These are phyloP conservation scores for Rhodotorula sp. DNA, from an alignment of 1,284 basidiomycete genomes.

Conservation along the genomic window DNA sequence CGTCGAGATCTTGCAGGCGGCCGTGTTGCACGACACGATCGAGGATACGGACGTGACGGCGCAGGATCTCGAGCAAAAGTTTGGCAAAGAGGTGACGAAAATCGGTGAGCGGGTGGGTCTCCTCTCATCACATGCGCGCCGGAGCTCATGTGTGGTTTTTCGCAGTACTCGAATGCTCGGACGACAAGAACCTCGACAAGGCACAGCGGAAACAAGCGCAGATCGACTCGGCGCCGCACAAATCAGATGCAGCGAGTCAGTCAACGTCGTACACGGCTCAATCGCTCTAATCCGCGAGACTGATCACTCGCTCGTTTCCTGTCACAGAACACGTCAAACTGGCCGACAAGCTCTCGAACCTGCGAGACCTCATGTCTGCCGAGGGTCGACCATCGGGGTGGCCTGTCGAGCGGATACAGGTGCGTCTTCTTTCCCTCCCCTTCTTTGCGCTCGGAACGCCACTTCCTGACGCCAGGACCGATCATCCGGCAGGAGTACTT, in stretches of 20 bases:
- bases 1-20: constrained; percentile 47
- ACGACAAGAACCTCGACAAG: constrained; percentile 24
- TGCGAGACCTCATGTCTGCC: constrained; percentile 50
- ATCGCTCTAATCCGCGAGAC: too few relatives aligned
- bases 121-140: too few relatives aligned
- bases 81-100: constrained; percentile 49
- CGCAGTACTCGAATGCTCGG: constrained; percentile 32
- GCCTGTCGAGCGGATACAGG: constrained; percentile 25
- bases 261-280: not conserved
- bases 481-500: constrained; percentile 33
- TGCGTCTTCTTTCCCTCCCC: not conserved
- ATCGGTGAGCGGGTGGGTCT: constrained; percentile 46
- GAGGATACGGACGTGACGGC: constrained; percentile 53
- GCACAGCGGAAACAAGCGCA: constrained; percentile 50
- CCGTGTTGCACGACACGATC: constrained; percentile 53
- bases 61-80: constrained; percentile 46
- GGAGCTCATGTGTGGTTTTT: not conserved
- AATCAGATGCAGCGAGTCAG: constrained; percentile 48
- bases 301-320: not conserved
- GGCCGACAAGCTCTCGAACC: constrained; percentile 54
- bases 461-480: not conserved
- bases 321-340: constrained; percentile 46
- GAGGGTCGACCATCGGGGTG: constrained; percentile 49
- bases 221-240: constrained; percentile 49
- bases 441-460: not conserved